Base-by-base conservation (phyloP, 139 green algal genomes). In the Chloropicon primus region DNA sequence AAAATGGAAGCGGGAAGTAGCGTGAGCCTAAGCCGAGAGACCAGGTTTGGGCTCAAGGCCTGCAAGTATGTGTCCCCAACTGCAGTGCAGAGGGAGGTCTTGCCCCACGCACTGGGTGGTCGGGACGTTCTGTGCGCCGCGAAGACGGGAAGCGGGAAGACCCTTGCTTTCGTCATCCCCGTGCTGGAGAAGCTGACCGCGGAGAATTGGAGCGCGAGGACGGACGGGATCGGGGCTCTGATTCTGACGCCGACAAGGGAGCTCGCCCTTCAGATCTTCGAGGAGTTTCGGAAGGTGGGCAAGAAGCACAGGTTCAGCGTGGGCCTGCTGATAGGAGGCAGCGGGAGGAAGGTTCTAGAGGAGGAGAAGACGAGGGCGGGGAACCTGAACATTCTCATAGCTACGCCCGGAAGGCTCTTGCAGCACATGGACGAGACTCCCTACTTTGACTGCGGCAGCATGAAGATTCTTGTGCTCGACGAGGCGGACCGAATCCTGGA, bases 371-470 rank as follows among this genome's bases (percentile, higher is more conserved):
- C 5, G 3, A n/a, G 29, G 41, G 41, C 41, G 10, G 41, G 41
- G 41, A n/a, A 5, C 23, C 91, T 97, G 85, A 97, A 96, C 89
- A 91, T 98, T 71, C 83, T 98, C 26, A 86, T 98, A 21, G 87
- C 82, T 78, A 98, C 93, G n/a, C 94, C 91, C 76, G 95, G 95
- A 22, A 86, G 95, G 17, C 84, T 99, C 81, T 85, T 99, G 77
- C 95, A 99, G 83, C 95, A 99, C 88, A 97, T 99, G 95, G 95
- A 99, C 77, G 94, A 98, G 85, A 98, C 94, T 2, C 90, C 94
- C 0, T 91, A 92, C 53, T 99, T 99, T 81, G 92, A 97, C 76
- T 83, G 84, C 77, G 76, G 26, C 27, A 54, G 54, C 21, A 24
- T 82, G 29, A 83, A 88, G 82, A 54, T 96, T 5, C 86, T 99